phyloP scores from a whole-genome alignment of 768 basidiomycete species.

The Termitomyces sp. region DNA sequence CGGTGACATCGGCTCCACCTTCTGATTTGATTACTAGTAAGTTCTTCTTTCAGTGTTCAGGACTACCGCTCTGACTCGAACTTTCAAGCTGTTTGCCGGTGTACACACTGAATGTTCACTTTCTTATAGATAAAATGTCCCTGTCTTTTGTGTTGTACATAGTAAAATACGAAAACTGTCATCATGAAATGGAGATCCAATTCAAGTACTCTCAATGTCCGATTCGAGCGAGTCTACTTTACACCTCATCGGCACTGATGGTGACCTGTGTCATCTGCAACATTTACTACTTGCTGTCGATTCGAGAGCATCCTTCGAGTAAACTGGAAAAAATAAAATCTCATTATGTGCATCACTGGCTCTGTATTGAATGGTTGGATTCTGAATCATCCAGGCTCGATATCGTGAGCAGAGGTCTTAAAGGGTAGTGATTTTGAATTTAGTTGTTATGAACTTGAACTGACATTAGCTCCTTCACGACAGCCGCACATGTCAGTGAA shows the following conservation, averaged over 20 bases:
- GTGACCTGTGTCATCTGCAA: too few relatives aligned
- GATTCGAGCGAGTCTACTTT: neutral
- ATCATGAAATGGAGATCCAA: too few relatives aligned
- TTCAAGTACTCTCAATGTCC: too few relatives aligned
- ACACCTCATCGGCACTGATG: too few relatives aligned
- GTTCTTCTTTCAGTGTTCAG: neutral
- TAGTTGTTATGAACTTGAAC: neutral
- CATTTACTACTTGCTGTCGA: too few relatives aligned
- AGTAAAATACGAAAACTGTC: neutral
- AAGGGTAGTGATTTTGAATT: too few relatives aligned
- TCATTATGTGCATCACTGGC: too few relatives aligned
- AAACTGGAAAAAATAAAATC: too few relatives aligned
- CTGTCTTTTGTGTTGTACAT: neutral
- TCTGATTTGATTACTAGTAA: neutral
- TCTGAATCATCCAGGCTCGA: too few relatives aligned
- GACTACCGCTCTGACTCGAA: neutral
- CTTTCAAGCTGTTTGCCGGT: neutral
- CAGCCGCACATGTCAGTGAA: neutral
- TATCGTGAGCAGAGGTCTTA: too few relatives aligned
- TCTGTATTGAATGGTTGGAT: too few relatives aligned
- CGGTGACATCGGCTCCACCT: conserved; percentile 32
- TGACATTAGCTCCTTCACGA: neutral
- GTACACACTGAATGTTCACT: neutral
- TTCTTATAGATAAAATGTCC: neutral
- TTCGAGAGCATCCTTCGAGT: too few relatives aligned